A percentile compares a stretch with the other conserved stretches of the same genome.
Evolutionary conservation across 2,329 filamentous ascomycete genomes (phyloP).

Genomic region (Penicillium freii): DNA sequence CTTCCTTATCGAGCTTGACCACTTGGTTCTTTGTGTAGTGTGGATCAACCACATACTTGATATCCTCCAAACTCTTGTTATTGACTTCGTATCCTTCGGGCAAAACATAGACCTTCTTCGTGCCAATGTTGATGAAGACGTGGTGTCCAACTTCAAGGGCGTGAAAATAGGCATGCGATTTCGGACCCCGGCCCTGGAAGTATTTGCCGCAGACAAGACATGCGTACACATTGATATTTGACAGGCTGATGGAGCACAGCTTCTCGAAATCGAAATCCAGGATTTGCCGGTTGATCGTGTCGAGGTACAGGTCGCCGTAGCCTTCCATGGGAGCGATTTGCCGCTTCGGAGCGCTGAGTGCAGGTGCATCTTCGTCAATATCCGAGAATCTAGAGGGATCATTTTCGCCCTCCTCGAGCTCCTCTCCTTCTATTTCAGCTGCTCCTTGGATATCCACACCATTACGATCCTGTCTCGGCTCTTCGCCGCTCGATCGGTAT

Average conservation of each 20-base stretch:
- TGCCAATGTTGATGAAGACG: conserved; percentile 95
- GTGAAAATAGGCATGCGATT: conserved; percentile 97
- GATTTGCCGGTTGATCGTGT: conserved; percentile 89
- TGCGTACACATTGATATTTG: conserved; percentile 98
- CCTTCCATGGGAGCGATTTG: conserved; percentile 79
- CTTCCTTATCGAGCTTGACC: conserved; percentile 67
- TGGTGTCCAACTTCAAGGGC: conserved; percentile 93
- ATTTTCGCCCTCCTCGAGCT: conserved; percentile 35
- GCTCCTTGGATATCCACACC: conserved; percentile 51
- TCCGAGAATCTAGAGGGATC: conserved; percentile 31
- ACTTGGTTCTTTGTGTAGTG: conserved; percentile 79
- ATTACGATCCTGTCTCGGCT: conserved; percentile 38
- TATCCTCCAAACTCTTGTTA: conserved; percentile 92
- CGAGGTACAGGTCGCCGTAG: conserved; percentile 94
- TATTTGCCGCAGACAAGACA: conserved; percentile 98
- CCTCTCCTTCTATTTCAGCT: conserved; percentile 67
- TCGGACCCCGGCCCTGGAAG: conserved; percentile 88
- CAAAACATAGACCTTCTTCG: conserved; percentile 52
- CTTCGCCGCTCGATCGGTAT: conserved; percentile 28
- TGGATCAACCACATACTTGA: conserved; percentile 96
- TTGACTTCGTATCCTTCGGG: conserved; percentile 97
- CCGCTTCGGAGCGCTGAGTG: conserved; percentile 49
- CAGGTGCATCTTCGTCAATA: conserved; percentile 38
- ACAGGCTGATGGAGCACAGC: conserved; percentile 90
- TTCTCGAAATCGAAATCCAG: conserved; percentile 99